Conservation (phyloP, 345 rosid genomes). For the Gossypium thurberi region DNA sequence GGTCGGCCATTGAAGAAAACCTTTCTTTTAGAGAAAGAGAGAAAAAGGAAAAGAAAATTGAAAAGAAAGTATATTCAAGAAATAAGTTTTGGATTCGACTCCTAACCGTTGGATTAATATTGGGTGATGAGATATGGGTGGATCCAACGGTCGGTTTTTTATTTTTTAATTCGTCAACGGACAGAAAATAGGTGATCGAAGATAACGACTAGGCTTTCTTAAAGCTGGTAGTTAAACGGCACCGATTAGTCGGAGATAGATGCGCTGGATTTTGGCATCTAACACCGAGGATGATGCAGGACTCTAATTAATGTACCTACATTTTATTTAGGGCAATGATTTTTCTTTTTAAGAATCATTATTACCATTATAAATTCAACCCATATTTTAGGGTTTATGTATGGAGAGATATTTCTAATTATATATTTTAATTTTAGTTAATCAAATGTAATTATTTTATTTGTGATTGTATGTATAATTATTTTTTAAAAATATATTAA, state of each 20-base stretch:
- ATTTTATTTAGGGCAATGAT: too few relatives aligned
- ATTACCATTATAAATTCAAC: too few relatives aligned
- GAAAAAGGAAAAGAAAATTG: neutral
- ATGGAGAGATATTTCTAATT: too few relatives aligned
- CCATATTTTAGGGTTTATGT: too few relatives aligned
- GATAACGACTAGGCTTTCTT: neutral
- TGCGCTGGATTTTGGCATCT: neutral
- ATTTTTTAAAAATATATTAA: too few relatives aligned
- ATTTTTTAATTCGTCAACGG: conserved; percentile 3
- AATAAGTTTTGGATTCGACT: neutral
- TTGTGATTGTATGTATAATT: too few relatives aligned
- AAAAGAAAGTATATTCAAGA: neutral
- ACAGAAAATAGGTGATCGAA: neutral
- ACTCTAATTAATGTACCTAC: too few relatives aligned
- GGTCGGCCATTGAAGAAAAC: conserved; percentile 32
- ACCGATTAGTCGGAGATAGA: neutral
- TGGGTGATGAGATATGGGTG: neutral
- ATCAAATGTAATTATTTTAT: too few relatives aligned
- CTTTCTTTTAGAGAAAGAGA: neutral
- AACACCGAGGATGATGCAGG: neutral
- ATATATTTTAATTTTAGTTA: too few relatives aligned
- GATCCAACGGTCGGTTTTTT: neutral
- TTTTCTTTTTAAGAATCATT: too few relatives aligned
- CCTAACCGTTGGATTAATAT: conserved; percentile 8
- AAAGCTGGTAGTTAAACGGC: neutral